Evolutionary conservation across 1,284 basidiomycete species (phyloP).

Genomic region (Austroboletus rostrupii): DNA sequence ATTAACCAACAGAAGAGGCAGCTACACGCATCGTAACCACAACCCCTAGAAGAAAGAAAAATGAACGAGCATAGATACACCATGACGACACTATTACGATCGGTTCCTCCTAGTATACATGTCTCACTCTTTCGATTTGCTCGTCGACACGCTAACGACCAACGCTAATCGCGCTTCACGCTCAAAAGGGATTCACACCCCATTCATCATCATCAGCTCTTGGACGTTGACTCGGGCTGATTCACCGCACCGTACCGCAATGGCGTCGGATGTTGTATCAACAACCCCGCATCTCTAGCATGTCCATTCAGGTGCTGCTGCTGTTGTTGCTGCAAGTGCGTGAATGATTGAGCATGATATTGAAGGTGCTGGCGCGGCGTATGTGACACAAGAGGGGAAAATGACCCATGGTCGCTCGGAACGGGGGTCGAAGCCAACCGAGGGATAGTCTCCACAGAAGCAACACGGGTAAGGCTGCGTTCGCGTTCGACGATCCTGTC

Average conservation of each 20-base stretch:
- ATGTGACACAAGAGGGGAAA: slow-evolving; percentile 10
- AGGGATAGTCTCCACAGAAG: slow-evolving; percentile 19
- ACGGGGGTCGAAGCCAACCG: slow-evolving; percentile 14
- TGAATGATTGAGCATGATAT: background rate
- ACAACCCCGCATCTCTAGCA: slow-evolving; percentile 2
- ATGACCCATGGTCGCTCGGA: slow-evolving; percentile 6
- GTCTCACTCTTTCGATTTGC: background rate
- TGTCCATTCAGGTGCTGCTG: background rate
- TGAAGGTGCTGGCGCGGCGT: slow-evolving; percentile 11
- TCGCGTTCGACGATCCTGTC: slow-evolving; percentile 42
- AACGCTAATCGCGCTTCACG: no score
- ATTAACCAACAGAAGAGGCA: background rate
- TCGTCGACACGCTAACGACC: background rate
- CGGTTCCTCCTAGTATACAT: background rate
- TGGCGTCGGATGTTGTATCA: slow-evolving; percentile 10
- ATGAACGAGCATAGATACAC: no score
- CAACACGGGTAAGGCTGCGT: slow-evolving; percentile 19
- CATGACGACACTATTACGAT: no score
- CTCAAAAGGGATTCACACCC: background rate
- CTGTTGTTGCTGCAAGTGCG: background rate
- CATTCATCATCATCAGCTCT: slow-evolving; percentile 6
- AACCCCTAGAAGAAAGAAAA: background rate
- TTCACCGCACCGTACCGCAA: slow-evolving; percentile 19
- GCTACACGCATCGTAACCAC: background rate
- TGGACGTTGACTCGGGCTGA: slow-evolving; percentile 5